Base-by-base conservation (phyloP, 108 stramenopile species). In the Asterionellopsis glacialis region DNA sequence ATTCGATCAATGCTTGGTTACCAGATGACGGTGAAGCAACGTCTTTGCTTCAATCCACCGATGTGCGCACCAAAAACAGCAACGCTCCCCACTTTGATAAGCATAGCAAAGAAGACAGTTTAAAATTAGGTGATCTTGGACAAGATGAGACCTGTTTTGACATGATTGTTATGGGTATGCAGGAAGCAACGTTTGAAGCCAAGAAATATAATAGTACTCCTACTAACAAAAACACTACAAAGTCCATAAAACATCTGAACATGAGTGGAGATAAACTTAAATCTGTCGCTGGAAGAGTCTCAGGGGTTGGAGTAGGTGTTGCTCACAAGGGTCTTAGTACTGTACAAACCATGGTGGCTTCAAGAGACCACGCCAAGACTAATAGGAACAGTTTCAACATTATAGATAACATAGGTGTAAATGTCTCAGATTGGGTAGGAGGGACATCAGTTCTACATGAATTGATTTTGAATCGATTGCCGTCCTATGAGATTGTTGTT, bases 121-220 rank as follows among this genome's bases (percentile, higher is more conserved):
- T 33, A 33, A 16, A 21, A 48, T 19, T 19, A 48, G 47, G 9
- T 16, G 21, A 21, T 9, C 21, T 9, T 7, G 47, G 9, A 21
- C 21, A 19, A 5, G 47, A 56, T 1, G 61, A 63, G 42, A 64
- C 66, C 9, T 58, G 67, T 38, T 75, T 85, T 45, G 80, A 85
- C 48, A 59, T 86, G 3, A 67, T 86, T 26, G 84, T 76, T 16
- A 56, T 86, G 44, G 84, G 81, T 16, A 72, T 82, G 67, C 84
- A 86, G 58, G 84, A 86, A 68, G 73, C 79, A 9, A 75, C 76
- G 1, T 75, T 73, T 55, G 61, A 71, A 19, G 55, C 55, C 14
- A 43, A 23, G 52, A 47, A 51, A 2, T 1, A 16, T 41, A 24
- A 21, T 12, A 21, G 16, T 21, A 55, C 24, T 41, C 4, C 16